Percentiles rank a stretch among this genome's conserved stretches.
phyloP scores from a whole-genome alignment of 108 stramenopile genomes.

The Pseudonitzschia delicatissima region DNA sequence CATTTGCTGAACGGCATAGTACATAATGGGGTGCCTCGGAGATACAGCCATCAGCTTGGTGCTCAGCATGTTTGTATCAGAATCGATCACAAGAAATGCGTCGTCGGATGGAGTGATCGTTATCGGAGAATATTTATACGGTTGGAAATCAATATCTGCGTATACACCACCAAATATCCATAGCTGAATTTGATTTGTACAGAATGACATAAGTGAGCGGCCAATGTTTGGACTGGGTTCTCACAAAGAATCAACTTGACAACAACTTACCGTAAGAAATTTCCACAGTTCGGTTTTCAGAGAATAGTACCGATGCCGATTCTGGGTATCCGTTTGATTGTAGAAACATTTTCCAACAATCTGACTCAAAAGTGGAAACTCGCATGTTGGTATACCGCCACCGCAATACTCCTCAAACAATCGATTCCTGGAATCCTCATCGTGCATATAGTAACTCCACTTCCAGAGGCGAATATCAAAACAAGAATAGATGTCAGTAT shows the following conservation, averaged over 20 bases:
- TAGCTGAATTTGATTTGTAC: neutral
- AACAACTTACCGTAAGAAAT: constrained; percentile 43
- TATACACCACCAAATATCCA: constrained; percentile 17
- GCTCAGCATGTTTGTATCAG: constrained; percentile 30
- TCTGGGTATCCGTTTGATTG: neutral
- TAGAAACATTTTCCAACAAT: neutral
- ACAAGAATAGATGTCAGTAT: neutral
- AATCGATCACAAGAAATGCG: constrained; percentile 46
- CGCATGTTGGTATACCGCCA: neutral
- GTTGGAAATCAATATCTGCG: constrained; percentile 9
- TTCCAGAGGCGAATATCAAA: neutral
- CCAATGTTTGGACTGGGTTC: neutral
- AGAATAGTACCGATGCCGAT: neutral
- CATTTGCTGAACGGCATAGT: constrained; percentile 45
- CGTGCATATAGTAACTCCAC: constrained; percentile 50
- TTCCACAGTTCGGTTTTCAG: constrained; percentile 41
- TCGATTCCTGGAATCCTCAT: constrained; percentile 46
- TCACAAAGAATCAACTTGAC: neutral
- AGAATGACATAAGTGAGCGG: neutral
- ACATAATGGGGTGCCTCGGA: constrained; percentile 68
- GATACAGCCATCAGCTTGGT: constrained; percentile 61
- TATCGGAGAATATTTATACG: constrained; percentile 21
- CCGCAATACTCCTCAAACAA: constrained; percentile 20
- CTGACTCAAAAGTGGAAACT: neutral
- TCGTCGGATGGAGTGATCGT: constrained; percentile 27